Evolutionary conservation across 2,329 filamentous ascomycete species (phyloP), one percentile per base, ranked within the genome.

Genomic region (Bipolaris sorokiniana): DNA sequence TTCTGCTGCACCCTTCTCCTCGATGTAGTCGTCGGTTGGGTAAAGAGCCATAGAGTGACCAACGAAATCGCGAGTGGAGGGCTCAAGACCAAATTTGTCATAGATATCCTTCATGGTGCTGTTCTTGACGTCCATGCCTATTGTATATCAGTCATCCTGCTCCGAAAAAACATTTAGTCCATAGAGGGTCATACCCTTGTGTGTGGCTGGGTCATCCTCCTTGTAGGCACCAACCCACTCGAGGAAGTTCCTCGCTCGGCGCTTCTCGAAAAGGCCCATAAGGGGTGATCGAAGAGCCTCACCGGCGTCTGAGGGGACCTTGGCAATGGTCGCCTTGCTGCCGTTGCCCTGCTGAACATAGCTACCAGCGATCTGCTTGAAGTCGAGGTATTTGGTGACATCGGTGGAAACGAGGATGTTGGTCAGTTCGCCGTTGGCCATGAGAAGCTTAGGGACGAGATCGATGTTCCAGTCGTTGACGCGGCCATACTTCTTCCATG

Each of bases 381-480:
- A 83, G 67, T 83, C 81, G 63, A 83, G 78, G 67, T 83, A 82
- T 63, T 80, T 75, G 54, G 81, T 83, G 58, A 83, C 81, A 61
- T 97, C 92, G 80, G 94, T 98, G 49, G 93, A 97, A 63, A 97
- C 92, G 75, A 99, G 88, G 74, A 99, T 97, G 81, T 98, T 98
- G 77, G 94, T 98, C 76, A 99, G 84, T 82, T 99, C 94, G 79
- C 95, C 95, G 63, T 96, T 97, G 59, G 94, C 92, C 93, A 99
- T 98, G 78, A 99, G 87, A 73, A 99, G 89, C 85, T 99, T 99
- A 68, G 95, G 94, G 47, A 99, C 93, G 61, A 99, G 86, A 77
- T 99, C 96, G 79, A 99, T 96, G 84, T 97, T 98, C 95, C 95
- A 99, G 85, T 98, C 94, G 81, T 97, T 97, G 77, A 88, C 84